phyloP scores from a whole-genome alignment of 371 early-diverging fungal species.

The Capniomyces stellatus region DNA sequence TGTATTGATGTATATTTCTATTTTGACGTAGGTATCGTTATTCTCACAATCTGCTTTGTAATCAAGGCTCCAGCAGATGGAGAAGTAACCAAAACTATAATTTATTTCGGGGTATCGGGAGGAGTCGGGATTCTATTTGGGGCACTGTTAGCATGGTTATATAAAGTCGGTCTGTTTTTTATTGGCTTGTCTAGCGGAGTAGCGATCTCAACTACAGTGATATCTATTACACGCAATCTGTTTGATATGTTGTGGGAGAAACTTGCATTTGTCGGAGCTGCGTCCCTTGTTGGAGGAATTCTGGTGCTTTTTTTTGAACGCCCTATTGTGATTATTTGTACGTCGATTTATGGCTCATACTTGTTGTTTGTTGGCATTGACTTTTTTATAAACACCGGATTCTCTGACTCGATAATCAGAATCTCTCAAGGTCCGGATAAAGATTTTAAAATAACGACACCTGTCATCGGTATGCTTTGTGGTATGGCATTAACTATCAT shows the following conservation, averaged over 20 bases:
- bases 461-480: no score
- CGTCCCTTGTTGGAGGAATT: constrained; percentile 32
- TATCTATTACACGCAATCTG: constrained; percentile 32
- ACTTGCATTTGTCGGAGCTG: constrained; percentile 38
- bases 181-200: constrained; percentile 44
- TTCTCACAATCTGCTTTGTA: constrained; percentile 17
- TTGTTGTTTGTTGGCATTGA: constrained; percentile 53
- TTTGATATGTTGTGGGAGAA: constrained; percentile 36
- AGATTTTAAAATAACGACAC: no score
- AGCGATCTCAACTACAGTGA: constrained; percentile 35
- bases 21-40: constrained; percentile 15
- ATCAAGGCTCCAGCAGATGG: constrained; percentile 19
- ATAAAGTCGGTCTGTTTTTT: constrained; percentile 17
- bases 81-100: constrained; percentile 20
- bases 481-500: no score
- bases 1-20: no score
- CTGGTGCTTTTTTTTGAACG: constrained; percentile 31
- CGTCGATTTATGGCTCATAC: constrained; percentile 49
- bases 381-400: constrained; percentile 52
- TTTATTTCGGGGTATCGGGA: constrained; percentile 33
- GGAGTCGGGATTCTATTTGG: constrained; percentile 36
- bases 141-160: constrained; percentile 26
- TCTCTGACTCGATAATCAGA: constrained; percentile 27
- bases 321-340: constrained; percentile 36
- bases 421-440: no score